Evolutionary conservation across 2,329 filamentous ascomycete species (phyloP).

Genomic region (Lasiodiplodia theobromae): DNA sequence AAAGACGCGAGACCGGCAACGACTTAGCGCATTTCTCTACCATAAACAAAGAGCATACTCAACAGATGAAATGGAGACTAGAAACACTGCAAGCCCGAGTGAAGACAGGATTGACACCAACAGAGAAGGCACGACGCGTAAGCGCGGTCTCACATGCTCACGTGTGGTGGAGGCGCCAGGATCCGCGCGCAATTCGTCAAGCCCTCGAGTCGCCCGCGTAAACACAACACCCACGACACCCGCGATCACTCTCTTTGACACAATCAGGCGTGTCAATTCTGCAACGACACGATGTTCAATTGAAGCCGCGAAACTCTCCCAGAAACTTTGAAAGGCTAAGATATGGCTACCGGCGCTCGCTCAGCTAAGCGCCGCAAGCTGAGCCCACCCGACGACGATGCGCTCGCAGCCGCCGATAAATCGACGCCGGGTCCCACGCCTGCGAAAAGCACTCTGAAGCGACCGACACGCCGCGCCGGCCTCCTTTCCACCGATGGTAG

Average conservation of each 20-base stretch:
- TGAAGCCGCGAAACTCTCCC: too few species aligned
- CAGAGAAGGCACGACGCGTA: neutral
- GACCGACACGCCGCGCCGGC: constrained; percentile 16
- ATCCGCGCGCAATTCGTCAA: constrained; percentile 4
- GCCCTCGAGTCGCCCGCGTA: constrained; percentile 16
- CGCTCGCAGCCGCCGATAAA: neutral
- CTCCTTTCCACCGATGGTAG: neutral
- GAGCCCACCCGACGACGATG: constrained; percentile 20
- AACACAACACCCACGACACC: neutral
- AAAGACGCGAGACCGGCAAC: constrained; percentile 22
- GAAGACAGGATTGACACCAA: neutral
- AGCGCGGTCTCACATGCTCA: constrained; percentile 13
- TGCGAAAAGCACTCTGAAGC: constrained; percentile 18
- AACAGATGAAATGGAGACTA: neutral
- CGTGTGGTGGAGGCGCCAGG: constrained; percentile 10
- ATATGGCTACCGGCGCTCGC: constrained; percentile 6
- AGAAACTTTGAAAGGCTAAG: too few species aligned
- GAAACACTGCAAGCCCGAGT: neutral
- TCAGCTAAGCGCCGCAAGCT: constrained; percentile 26
- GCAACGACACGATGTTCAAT: neutral
- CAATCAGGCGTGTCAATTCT: neutral
- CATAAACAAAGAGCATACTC: neutral
- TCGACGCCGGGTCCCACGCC: neutral
- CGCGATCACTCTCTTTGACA: neutral
- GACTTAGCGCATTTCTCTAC: constrained; percentile 9